phyloP scores from a whole-genome alignment of 306 rosid species.

The Rubus parviflorus region DNA sequence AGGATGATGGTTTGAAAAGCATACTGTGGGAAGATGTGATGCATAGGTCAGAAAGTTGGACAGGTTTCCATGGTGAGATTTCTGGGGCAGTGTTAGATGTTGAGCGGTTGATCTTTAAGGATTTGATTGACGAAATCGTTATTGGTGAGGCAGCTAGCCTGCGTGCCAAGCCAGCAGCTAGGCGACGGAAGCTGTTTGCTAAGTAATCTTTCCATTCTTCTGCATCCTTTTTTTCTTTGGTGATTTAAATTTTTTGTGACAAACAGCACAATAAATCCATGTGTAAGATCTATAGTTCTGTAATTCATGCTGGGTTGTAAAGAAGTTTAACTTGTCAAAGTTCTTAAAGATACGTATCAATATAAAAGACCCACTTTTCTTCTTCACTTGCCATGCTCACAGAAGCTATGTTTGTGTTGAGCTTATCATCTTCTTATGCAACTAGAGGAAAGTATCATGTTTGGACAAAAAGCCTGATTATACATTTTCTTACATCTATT shows the following conservation, averaged over 20 bases:
- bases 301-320: slow-evolving; percentile 10
- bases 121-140: slow-evolving; percentile 70
- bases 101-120: slow-evolving; percentile 79
- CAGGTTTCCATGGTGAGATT: slow-evolving; percentile 50
- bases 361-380: background rate
- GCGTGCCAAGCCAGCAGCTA: slow-evolving; percentile 54
- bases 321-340: slow-evolving; percentile 12
- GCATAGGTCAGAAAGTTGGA: slow-evolving; percentile 58
- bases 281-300: slow-evolving; percentile 7
- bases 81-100: slow-evolving; percentile 67
- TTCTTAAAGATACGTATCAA: background rate
- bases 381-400: background rate
- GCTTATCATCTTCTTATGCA: background rate
- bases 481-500: too few relatives aligned
- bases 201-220: slow-evolving; percentile 33
- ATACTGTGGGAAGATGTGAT: slow-evolving; percentile 61
- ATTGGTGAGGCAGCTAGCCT: slow-evolving; percentile 61
- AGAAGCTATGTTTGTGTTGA: background rate
- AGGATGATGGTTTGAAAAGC: slow-evolving; percentile 52
- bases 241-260: slow-evolving; percentile 13
- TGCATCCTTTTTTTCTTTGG: background rate
- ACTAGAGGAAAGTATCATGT: background rate
- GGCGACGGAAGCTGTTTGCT: slow-evolving; percentile 63
- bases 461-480: background rate
- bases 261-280: background rate